phyloP scores from a whole-genome alignment of 352 stramenopile genomes.

The Pythium graminicola region DNA sequence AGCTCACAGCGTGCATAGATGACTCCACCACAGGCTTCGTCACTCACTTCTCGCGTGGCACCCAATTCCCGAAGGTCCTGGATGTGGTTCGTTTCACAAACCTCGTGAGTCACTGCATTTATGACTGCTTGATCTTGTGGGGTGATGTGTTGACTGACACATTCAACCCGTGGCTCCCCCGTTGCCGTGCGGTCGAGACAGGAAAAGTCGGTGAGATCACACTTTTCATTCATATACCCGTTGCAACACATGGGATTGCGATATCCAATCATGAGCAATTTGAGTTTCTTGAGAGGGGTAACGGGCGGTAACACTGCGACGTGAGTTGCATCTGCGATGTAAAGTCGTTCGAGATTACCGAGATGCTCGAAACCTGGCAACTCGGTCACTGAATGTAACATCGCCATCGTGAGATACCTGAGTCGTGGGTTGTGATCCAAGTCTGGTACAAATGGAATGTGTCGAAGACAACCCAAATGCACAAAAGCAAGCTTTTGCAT shows the following conservation, averaged over 20 bases:
- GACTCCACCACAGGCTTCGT: conserved; percentile 14
- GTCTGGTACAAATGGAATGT: not conserved
- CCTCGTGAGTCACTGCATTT: not conserved
- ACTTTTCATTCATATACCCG: conserved; percentile 17
- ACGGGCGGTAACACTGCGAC: conserved; percentile 7
- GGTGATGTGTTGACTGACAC: not conserved
- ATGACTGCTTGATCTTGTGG: not conserved
- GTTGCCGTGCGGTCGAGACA: conserved; percentile 2
- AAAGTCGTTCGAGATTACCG: not conserved
- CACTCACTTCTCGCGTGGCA: conserved; percentile 5
- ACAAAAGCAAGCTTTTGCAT: conserved; percentile 13
- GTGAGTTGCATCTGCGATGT: conserved; percentile 10
- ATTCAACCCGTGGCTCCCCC: conserved; percentile 1
- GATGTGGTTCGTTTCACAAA: conserved; percentile 8
- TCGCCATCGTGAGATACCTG: conserved; percentile 2
- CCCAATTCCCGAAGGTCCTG: conserved; percentile 9
- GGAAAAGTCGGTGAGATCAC: conserved; percentile 13
- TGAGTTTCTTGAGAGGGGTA: conserved; percentile 1
- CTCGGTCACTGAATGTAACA: conserved; percentile 6
- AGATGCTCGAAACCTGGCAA: conserved; percentile 12
- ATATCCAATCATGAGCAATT: conserved; percentile 3
- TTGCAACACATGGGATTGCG: conserved; percentile 25
- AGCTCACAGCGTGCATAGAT: conserved; percentile 15
- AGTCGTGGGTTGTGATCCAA: not conserved
- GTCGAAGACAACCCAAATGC: conserved; percentile 8